Percentiles rank a stretch among this genome's conserved stretches.
Evolutionary conservation across 1,284 basidiomycete species (phyloP).

Genomic region (Tausonia pullulans): DNA sequence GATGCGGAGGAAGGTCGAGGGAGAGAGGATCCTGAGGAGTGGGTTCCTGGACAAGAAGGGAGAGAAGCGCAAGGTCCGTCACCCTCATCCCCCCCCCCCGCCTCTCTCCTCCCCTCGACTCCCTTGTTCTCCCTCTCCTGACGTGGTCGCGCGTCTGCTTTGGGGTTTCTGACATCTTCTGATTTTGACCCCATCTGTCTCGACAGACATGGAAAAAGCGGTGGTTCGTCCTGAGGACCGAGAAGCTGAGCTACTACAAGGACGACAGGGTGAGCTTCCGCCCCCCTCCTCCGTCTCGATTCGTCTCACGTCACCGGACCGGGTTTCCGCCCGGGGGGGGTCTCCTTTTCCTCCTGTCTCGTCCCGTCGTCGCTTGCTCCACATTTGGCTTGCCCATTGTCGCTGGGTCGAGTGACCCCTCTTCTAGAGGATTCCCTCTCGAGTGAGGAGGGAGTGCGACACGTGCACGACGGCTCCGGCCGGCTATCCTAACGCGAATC

Average conservation of each 20-base stretch:
- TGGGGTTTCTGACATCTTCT: no score
- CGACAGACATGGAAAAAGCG: conserved; percentile 91
- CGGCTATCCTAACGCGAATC: neutral
- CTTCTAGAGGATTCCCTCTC: no score
- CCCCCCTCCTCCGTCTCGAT: neutral
- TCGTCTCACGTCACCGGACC: neutral
- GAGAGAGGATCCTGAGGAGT: conserved; percentile 72
- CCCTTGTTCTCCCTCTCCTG: neutral
- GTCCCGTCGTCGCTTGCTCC: no score
- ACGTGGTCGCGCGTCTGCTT: no score
- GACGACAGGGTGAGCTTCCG: conserved; percentile 41
- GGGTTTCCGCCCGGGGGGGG: neutral
- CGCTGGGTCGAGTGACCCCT: no score
- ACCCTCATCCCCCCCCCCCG: neutral
- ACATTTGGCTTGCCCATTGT: no score
- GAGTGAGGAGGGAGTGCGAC: no score
- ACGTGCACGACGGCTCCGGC: no score
- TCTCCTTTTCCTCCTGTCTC: no score
- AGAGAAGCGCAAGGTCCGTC: conserved; percentile 78
- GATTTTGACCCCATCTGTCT: no score
- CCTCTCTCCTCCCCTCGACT: conserved; percentile 7
- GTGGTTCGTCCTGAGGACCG: conserved; percentile 90
- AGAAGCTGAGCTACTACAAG: conserved; percentile 94
- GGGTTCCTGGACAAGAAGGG: conserved; percentile 95
- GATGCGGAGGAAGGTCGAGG: conserved; percentile 48